Evolutionary conservation across 1,284 basidiomycete genomes (phyloP), one percentile per base, ranked within the genome.

Genomic region (Spongiforma sp.): DNA sequence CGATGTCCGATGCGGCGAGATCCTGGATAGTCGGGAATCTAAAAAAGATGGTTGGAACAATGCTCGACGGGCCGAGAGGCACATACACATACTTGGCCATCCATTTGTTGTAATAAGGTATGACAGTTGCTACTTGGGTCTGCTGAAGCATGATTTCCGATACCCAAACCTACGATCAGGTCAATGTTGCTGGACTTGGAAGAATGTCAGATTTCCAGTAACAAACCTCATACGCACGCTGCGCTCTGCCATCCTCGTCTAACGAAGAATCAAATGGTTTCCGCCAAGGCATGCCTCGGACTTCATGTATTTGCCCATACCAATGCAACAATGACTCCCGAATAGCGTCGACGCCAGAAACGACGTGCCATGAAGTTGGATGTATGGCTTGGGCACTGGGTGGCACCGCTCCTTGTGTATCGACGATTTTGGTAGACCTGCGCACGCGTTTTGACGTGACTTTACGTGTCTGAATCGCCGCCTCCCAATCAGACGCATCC

Each of bases 131-230:
- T 30, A 94, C 92, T 74, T 96, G 95, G 0, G 97, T 99, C 77
- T 99, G 97, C 76, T 99, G 97, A 9, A 98, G 84, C 97, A 99
- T 99, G 67, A 98, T 92, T 77, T 98, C 95, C 15, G 92, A 94
- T 53, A 98, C 83, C 90, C 92, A 94, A 15, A 94, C 92, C 89
- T 94, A 66, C 46, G 64, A 5, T 11, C 2, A 63, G n/a, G 37
- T 66, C 26, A 61, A 26, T 21, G 36, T 9, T 17, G 17, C 21
- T 50, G 21, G 33, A 28, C 8, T 0, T 15, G 11, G 9, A 4
- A 17, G 32, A 60, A 54, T 7, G n/a, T 43, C 32, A 6, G n/a
- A 10, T 33, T 19, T 3, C 12, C 15, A 26, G 32, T 9, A 55
- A 62, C 67, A 36, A 67, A 92, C 93, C 83, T 94, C 92, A 69